Evolutionary conservation across 352 stramenopile species (phyloP), one percentile per base, ranked within the genome.

Genomic region (Globisporangium ultimum): DNA sequence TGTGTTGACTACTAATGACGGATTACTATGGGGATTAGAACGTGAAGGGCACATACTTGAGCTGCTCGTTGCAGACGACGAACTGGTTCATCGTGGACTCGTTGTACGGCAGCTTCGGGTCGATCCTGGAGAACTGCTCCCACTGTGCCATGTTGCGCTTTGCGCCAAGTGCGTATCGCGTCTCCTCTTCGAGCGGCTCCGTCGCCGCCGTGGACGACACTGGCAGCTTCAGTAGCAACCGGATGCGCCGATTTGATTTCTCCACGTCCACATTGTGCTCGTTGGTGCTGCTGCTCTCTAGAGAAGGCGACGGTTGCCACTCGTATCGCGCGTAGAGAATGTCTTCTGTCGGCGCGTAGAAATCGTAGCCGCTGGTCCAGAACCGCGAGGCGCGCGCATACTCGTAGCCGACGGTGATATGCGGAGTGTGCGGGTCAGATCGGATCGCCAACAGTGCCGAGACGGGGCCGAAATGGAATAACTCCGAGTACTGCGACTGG

Each of bases 51-150:
- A 91, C 64, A 60, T 87, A 91, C 52, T 84, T 70, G 55, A 91
- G 70, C 17, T 68, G 64, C 20, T 62, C 61, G 21, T 66, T 60
- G 54, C 87, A 96, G 38, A 73, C 70, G 10, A 81, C 72, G 57
- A 96, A 96, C 57, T 96, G 87, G 66, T 94, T 93, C 15, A 70
- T 88, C 10, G 87, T 96, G n/a, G 87, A 91, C 70, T 88, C 84
- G 60, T 96, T 88, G 63, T 72, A 89, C 14, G 65, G 41, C 12
- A 74, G 73, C 6, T 34, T 55, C 21, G 80, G 81, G 60, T 92
- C 70, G 45, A 96, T 77, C 36, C 59, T 60, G 0, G 84, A 88
- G 62, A 94, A 93, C 32, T 61, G 43, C 43, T 75, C 56, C 87
- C 87, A 96, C 21, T 74, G 61, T 3, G 63, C 49, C 47, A 92